phyloP scores from a whole-genome alignment of 2,329 filamentous ascomycete genomes.

The Zymoseptoria tritici region DNA sequence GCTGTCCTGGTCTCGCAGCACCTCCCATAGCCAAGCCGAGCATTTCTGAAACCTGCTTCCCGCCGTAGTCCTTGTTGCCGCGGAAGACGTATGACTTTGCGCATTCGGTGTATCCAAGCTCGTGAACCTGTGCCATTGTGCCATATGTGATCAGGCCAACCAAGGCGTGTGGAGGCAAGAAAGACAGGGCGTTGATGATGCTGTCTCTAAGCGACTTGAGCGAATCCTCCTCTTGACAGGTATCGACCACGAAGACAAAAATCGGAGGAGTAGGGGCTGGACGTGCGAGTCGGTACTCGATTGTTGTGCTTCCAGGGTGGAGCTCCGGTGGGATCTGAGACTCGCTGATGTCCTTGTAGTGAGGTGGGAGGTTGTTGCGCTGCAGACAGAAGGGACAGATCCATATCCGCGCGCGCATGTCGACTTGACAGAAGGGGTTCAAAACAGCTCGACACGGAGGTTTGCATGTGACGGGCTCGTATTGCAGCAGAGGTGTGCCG shows the following conservation, averaged over 20 bases:
- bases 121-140: slow-evolving; percentile 96
- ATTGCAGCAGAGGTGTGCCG: slow-evolving; percentile 72
- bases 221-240: slow-evolving; percentile 82
- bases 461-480: slow-evolving; percentile 96
- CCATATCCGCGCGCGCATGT: slow-evolving; percentile 76
- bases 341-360: slow-evolving; percentile 84
- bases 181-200: slow-evolving; percentile 74
- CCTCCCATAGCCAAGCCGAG: slow-evolving; percentile 66
- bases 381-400: slow-evolving; percentile 85
- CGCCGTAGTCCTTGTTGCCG: slow-evolving; percentile 94
- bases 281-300: slow-evolving; percentile 74
- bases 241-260: slow-evolving; percentile 81
- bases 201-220: slow-evolving; percentile 77
- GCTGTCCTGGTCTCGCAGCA: slow-evolving; percentile 65
- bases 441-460: slow-evolving; percentile 89
- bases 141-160: slow-evolving; percentile 82
- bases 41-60: slow-evolving; percentile 99
- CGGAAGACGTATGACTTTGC: slow-evolving; percentile 98
- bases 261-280: slow-evolving; percentile 81
- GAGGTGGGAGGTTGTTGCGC: slow-evolving; percentile 71
- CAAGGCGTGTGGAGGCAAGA: slow-evolving; percentile 72
- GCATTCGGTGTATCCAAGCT: slow-evolving; percentile 95
- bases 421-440: slow-evolving; percentile 91
- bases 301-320: slow-evolving; percentile 76
- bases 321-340: slow-evolving; percentile 78